Evolutionary conservation across 1,284 basidiomycete species (phyloP).

Genomic region (Naganishia cerealis): DNA sequence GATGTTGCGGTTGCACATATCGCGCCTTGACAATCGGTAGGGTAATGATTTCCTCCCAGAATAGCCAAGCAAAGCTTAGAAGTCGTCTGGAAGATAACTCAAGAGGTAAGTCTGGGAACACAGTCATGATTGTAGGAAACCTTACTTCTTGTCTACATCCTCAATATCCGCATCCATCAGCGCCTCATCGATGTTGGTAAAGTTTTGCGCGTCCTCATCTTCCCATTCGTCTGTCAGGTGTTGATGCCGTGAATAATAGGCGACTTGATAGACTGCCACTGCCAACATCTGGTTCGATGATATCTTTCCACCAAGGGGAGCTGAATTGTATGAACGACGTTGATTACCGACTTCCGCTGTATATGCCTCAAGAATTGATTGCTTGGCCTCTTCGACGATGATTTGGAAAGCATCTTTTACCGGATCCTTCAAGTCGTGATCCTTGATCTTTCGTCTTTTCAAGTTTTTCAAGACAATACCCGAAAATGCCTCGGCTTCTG

Average conservation of each 20-base stretch:
- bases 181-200: slow-evolving; percentile 31
- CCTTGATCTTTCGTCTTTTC: slow-evolving; percentile 31
- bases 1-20: slow-evolving; percentile 5
- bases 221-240: slow-evolving; percentile 29
- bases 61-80: slow-evolving; percentile 51
- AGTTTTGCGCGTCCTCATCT: slow-evolving; percentile 10
- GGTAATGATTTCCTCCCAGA: slow-evolving; percentile 46
- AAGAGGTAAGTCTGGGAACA: neutral
- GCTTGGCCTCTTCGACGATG: slow-evolving; percentile 12
- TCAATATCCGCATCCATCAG: slow-evolving; percentile 32
- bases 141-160: slow-evolving; percentile 37
- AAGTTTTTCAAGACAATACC: slow-evolving; percentile 38
- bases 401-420: slow-evolving; percentile 16
- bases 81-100: slow-evolving; percentile 40
- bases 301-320: slow-evolving; percentile 27
- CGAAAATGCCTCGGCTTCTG: slow-evolving; percentile 39
- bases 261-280: slow-evolving; percentile 42
- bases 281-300: slow-evolving; percentile 37
- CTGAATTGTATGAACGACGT: slow-evolving; percentile 25
- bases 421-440: slow-evolving; percentile 37
- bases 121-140: neutral
- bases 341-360: neutral
- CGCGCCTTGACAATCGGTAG: slow-evolving; percentile 35
- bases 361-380: neutral
- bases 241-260: slow-evolving; percentile 33